These are phyloP conservation scores for Kodamaea suecica DNA, from an alignment of 1,139 yeast species.

Conservation along the genomic window DNA sequence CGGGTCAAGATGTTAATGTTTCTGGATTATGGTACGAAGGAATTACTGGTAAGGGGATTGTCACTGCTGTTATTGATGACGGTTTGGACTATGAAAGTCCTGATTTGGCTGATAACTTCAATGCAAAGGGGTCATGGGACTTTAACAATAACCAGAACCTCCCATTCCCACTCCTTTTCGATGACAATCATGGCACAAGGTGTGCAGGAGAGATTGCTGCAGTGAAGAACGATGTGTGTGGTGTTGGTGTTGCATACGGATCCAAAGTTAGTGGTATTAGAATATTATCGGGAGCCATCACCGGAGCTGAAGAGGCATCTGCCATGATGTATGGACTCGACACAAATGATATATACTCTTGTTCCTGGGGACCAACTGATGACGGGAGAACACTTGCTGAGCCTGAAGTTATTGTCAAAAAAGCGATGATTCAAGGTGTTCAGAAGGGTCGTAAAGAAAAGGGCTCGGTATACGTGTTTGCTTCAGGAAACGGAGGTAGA, in stretches of 20 bases:
- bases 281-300: constrained; percentile 75
- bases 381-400: constrained; percentile 84
- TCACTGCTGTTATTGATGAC: constrained; percentile 90
- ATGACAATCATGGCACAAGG: constrained; percentile 94
- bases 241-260: constrained; percentile 89
- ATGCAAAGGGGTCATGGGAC: constrained; percentile 82
- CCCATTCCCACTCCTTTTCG: constrained; percentile 78
- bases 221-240: constrained; percentile 84
- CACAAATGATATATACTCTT: constrained; percentile 86
- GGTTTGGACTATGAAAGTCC: constrained; percentile 80
- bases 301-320: constrained; percentile 87
- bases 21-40: constrained; percentile 82
- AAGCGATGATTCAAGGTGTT: constrained; percentile 83
- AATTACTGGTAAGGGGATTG: constrained; percentile 77
- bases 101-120: constrained; percentile 72
- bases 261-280: constrained; percentile 89
- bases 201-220: constrained; percentile 98
- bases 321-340: constrained; percentile 79
- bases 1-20: constrained; percentile 86
- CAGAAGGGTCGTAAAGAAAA: constrained; percentile 76
- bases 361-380: constrained; percentile 99
- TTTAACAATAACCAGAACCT: constrained; percentile 71
- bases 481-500: constrained; percentile 91
- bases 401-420: constrained; percentile 73
- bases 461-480: constrained; percentile 92